Conservation (phyloP, 2,329 filamentous ascomycete genomes). For the Neonectria hederae region DNA sequence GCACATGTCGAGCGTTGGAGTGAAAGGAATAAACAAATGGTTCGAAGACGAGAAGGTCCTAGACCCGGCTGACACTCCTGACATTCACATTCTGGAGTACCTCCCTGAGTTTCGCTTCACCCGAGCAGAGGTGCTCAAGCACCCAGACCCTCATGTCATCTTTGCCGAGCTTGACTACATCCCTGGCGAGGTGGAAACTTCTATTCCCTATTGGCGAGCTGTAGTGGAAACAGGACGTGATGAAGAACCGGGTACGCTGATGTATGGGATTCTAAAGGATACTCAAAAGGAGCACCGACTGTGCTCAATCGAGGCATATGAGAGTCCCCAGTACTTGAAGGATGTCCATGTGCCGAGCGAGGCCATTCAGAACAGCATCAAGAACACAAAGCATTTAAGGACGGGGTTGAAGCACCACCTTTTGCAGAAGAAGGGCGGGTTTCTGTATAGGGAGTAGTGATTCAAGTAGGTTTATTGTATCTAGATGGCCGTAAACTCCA, state of each 20-base stretch:
- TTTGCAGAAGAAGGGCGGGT: conserved; percentile 38
- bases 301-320: conserved; percentile 41
- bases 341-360: conserved; percentile 43
- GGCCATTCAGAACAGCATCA: conserved; percentile 38
- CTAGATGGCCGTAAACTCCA: background rate
- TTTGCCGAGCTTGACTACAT: conserved; percentile 42
- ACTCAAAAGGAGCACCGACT: conserved; percentile 31
- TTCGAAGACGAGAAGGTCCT: conserved; percentile 27
- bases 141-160: conserved; percentile 38
- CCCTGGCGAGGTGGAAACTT: conserved; percentile 31
- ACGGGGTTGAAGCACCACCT: conserved; percentile 37
- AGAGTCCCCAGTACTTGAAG: conserved; percentile 39
- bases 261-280: conserved; percentile 40
- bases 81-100: conserved; percentile 34
- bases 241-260: conserved; percentile 36
- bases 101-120: conserved; percentile 35
- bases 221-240: conserved; percentile 37
- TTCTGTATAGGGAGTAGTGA: conserved; percentile 31
- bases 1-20: conserved; percentile 36
- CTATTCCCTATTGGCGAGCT: conserved; percentile 42
- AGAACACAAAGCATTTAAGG: conserved; percentile 30
- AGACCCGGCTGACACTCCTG: conserved; percentile 12
- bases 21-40: conserved; percentile 38
- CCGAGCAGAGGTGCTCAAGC: conserved; percentile 8
- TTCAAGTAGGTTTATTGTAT: background rate